phyloP scores from a whole-genome alignment of 176 grass and related monocot genomes.

The Triticum monococcum region DNA sequence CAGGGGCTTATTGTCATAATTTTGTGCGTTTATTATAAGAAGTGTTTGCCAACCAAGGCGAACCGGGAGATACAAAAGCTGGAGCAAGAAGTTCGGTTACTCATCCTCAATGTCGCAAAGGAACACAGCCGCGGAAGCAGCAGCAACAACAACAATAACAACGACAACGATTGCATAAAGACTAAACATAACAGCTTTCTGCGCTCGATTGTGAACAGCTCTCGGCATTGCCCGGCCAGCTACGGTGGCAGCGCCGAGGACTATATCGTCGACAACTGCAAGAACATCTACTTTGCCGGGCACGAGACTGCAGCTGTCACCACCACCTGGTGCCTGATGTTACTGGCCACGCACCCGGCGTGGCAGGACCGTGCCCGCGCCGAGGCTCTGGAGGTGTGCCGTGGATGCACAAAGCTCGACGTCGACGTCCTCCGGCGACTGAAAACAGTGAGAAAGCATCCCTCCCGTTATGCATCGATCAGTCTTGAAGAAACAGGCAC shows the following conservation, averaged over 20 bases:
- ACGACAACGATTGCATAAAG: neutral
- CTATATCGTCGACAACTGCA: slow-evolving; percentile 66
- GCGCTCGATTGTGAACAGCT: slow-evolving; percentile 48
- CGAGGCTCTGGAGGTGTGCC: slow-evolving; percentile 43
- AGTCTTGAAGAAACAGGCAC: neutral
- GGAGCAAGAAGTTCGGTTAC: slow-evolving; percentile 37
- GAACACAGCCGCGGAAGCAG: slow-evolving; percentile 17
- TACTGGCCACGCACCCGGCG: slow-evolving; percentile 50
- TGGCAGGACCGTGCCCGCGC: slow-evolving; percentile 58
- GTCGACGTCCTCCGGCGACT: slow-evolving; percentile 44
- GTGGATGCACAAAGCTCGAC: slow-evolving; percentile 3
- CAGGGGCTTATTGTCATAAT: neutral
- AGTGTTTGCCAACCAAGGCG: slow-evolving; percentile 50
- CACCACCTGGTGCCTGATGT: slow-evolving; percentile 68
- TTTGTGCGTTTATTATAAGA: neutral
- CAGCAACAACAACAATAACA: neutral
- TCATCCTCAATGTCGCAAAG: slow-evolving; percentile 50
- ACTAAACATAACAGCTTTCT: slow-evolving; percentile 25
- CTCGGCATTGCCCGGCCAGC: neutral
- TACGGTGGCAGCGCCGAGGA: slow-evolving; percentile 4
- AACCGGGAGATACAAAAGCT: slow-evolving; percentile 60
- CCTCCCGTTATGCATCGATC: neutral
- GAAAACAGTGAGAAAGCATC: slow-evolving; percentile 39
- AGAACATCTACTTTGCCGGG: slow-evolving; percentile 68
- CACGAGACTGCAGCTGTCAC: slow-evolving; percentile 56